Percentiles rank a stretch among this genome's conserved stretches.
phyloP scores from a whole-genome alignment of 208 protist species.

The Trichomonas tenax region DNA sequence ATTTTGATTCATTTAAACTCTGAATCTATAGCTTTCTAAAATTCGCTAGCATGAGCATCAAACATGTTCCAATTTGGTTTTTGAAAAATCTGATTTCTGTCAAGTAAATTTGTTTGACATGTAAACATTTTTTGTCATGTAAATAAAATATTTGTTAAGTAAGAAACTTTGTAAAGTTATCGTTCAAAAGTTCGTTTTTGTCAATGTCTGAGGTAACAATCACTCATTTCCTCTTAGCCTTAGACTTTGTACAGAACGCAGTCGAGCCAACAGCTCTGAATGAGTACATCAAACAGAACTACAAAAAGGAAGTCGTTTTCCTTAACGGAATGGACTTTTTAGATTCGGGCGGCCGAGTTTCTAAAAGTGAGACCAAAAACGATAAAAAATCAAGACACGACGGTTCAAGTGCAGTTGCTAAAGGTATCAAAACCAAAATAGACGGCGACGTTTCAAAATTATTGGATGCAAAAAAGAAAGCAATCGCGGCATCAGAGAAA shows the following conservation, averaged over 20 bases:
- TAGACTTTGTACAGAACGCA: background rate
- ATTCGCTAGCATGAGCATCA: no score
- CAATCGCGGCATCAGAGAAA: background rate
- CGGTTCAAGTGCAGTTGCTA: background rate
- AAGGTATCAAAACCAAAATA: background rate
- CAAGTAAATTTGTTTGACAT: no score
- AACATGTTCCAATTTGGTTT: no score
- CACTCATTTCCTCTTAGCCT: background rate
- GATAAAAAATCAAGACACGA: background rate
- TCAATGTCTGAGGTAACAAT: background rate
- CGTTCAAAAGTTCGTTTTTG: background rate
- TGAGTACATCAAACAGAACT: background rate
- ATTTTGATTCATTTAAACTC: no score
- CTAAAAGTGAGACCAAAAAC: background rate
- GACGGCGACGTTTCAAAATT: background rate
- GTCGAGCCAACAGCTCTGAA: background rate
- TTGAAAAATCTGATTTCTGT: no score
- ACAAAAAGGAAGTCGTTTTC: background rate
- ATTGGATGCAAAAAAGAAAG: background rate
- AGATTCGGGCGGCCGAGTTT: background rate
- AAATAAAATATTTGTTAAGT: no score
- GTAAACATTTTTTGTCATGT: no score
- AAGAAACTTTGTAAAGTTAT: background rate
- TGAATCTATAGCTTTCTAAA: no score
- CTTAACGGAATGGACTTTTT: background rate